Conservation (phyloP, 2,329 filamentous ascomycete species). For the Exophiala sp. region DNA sequence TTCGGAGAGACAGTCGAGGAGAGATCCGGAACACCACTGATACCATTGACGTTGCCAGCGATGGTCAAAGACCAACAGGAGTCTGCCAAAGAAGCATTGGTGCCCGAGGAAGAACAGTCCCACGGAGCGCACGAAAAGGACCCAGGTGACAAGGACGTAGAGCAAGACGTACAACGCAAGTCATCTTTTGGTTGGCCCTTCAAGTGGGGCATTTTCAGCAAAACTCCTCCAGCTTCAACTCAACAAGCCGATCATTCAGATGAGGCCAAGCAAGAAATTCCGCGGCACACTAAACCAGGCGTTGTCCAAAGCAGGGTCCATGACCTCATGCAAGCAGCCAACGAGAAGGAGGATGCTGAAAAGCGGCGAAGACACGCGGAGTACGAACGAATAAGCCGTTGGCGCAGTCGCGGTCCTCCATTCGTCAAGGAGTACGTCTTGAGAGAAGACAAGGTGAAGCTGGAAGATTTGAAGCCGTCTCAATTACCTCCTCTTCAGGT, state of each 20-base stretch:
- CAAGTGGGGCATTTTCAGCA: conserved; percentile 22
- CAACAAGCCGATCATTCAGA: conserved; percentile 11
- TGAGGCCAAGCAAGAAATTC: conserved; percentile 9
- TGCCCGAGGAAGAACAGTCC: background rate
- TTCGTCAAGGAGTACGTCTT: conserved; percentile 7
- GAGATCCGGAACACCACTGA: conserved; percentile 21
- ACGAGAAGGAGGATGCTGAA: conserved; percentile 18
- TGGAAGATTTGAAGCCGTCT: conserved; percentile 3
- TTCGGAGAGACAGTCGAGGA: conserved; percentile 20
- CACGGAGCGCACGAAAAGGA: background rate
- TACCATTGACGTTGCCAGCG: conserved; percentile 18
- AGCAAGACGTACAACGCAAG: conserved; percentile 5
- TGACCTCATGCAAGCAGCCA: conserved; percentile 19
- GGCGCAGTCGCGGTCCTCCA: conserved; percentile 10
- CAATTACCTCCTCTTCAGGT: conserved; percentile 10
- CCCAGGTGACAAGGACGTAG: background rate
- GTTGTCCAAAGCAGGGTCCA: conserved; percentile 24
- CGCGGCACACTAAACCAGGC: conserved; percentile 11
- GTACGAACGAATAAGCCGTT: conserved; percentile 13
- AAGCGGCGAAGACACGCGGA: conserved; percentile 11
- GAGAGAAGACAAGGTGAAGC: conserved; percentile 3
- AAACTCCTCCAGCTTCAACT: conserved; percentile 7
- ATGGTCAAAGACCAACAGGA: conserved; percentile 16
- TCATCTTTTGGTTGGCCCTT: conserved; percentile 20
- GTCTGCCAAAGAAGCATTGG: background rate